Evolutionary conservation across 345 rosid genomes (phyloP).

Genomic region (Hibiscus tridactylites): DNA sequence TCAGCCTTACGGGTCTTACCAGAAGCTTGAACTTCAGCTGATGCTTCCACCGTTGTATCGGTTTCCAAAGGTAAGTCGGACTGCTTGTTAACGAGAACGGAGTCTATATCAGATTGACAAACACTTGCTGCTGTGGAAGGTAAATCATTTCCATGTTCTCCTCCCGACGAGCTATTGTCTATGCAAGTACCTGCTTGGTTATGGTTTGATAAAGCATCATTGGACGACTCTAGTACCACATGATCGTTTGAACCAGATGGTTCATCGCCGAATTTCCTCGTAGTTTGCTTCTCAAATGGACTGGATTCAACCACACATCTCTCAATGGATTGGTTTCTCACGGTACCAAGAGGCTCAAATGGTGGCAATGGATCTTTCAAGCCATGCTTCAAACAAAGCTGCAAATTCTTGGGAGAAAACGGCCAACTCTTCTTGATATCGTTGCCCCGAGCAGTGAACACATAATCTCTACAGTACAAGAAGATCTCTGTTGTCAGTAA

Average conservation of each 20-base stretch:
- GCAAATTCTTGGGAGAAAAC: conserved; percentile 61
- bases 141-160: conserved; percentile 52
- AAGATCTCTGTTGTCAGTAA: conserved; percentile 6
- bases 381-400: conserved; percentile 83
- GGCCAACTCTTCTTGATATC: conserved; percentile 90
- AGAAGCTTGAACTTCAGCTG: conserved; percentile 23
- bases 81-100: conserved; percentile 28
- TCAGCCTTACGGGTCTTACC: conserved; percentile 28
- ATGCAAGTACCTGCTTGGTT: conserved; percentile 29
- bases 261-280: conserved; percentile 20
- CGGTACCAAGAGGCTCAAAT: conserved; percentile 43
- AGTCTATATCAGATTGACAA: conserved; percentile 50
- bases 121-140: conserved; percentile 43
- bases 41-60: conserved; percentile 23
- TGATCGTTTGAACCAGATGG: conserved; percentile 20
- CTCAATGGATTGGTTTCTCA: conserved; percentile 30
- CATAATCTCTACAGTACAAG: conserved; percentile 78
- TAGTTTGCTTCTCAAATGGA: conserved; percentile 26
- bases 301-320: conserved; percentile 29
- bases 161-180: conserved; percentile 32
- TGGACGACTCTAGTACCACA: conserved; percentile 21
- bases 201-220: conserved; percentile 22
- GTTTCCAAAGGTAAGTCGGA: conserved; percentile 27
- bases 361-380: conserved; percentile 84
- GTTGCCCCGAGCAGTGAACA: conserved; percentile 53